Conservation (phyloP, 768 basidiomycete species). For the Amyloporia xantha region DNA sequence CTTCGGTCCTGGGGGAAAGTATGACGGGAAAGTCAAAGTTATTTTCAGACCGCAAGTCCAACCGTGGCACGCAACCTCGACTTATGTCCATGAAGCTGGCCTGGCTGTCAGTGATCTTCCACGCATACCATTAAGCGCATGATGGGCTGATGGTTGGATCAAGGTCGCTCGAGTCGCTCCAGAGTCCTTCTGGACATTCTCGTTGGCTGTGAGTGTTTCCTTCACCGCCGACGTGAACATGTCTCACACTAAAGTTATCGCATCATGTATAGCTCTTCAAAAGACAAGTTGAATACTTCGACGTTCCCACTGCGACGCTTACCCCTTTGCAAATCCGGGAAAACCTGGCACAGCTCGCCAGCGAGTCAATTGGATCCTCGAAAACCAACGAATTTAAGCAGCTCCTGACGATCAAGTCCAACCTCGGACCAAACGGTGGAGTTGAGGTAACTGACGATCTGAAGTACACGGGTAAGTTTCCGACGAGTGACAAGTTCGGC, state of each 20-base stretch:
- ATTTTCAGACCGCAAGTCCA: constrained; percentile 69
- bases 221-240: too few relatives aligned
- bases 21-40: constrained; percentile 66
- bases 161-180: constrained; percentile 69
- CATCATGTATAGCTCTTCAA: constrained; percentile 69
- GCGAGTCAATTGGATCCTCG: constrained; percentile 42
- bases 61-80: constrained; percentile 77
- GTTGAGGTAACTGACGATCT: constrained; percentile 78
- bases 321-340: constrained; percentile 70
- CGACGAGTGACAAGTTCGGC: too few relatives aligned
- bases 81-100: constrained; percentile 73
- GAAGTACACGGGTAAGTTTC: constrained; percentile 75
- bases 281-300: constrained; percentile 71
- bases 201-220: constrained; percentile 50
- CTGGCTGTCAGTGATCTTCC: constrained; percentile 54
- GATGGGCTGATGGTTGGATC: constrained; percentile 1
- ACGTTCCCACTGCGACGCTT: constrained; percentile 59
- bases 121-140: not conserved
- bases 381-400: constrained; percentile 52
- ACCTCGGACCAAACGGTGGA: constrained; percentile 60
- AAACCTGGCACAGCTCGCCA: constrained; percentile 59
- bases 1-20: constrained; percentile 51
- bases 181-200: constrained; percentile 75
- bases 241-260: too few relatives aligned
- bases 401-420: constrained; percentile 51